phyloP scores from a whole-genome alignment of 305 asterid species.

The Plantago coronopus region DNA sequence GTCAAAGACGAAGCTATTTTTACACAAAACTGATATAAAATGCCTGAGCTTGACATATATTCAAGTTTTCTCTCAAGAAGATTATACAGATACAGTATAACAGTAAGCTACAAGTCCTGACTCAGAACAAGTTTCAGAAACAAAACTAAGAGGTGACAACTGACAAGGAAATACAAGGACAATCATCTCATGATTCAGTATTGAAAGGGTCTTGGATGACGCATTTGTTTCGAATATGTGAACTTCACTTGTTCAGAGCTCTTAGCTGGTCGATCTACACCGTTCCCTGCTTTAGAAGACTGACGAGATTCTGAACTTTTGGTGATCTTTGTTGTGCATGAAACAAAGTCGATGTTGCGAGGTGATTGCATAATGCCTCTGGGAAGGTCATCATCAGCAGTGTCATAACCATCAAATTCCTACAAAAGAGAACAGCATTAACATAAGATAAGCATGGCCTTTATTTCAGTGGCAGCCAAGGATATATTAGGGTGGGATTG shows the following conservation, averaged over 20 bases:
- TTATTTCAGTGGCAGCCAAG: neutral
- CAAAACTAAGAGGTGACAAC: constrained; percentile 7
- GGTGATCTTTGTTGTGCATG: constrained; percentile 47
- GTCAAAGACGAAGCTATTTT: too few relatives aligned
- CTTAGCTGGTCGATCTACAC: constrained; percentile 29
- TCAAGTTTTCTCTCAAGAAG: neutral
- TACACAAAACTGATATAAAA: too few relatives aligned
- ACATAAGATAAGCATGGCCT: neutral
- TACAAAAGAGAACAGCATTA: constrained; percentile 19
- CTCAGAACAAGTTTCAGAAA: constrained; percentile 7
- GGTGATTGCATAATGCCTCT: constrained; percentile 25
- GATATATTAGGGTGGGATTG: neutral
- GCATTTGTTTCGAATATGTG: constrained; percentile 44
- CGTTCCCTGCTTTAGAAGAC: constrained; percentile 36
- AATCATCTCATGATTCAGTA: constrained; percentile 3
- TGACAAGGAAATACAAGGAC: constrained; percentile 16
- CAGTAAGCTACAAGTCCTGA: constrained; percentile 15
- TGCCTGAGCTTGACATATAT: too few relatives aligned
- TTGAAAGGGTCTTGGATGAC: constrained; percentile 32
- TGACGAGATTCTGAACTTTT: constrained; percentile 64
- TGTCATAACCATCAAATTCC: constrained; percentile 51
- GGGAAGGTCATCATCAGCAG: constrained; percentile 37
- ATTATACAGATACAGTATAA: neutral
- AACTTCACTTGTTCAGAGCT: constrained; percentile 57
- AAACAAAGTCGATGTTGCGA: constrained; percentile 29